phyloP scores from a whole-genome alignment of 2,329 filamentous ascomycete species.

The Monosporascus sp. region DNA sequence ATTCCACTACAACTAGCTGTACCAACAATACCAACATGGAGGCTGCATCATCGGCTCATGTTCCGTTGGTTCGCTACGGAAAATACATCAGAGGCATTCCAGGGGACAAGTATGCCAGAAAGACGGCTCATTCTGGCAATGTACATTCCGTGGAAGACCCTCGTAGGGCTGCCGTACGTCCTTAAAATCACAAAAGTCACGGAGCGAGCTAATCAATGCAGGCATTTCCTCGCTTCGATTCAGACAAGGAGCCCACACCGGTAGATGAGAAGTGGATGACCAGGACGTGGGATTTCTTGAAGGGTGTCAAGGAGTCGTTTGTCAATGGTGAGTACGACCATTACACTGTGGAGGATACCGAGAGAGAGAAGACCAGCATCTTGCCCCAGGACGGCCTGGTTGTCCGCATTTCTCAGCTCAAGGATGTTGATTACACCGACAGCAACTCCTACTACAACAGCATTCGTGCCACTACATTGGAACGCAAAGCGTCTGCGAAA shows the following conservation, averaged over 20 bases:
- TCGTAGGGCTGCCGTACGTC: not conserved
- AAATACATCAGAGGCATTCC: not conserved
- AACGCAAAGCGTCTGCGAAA: not conserved
- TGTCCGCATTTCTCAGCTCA: not conserved
- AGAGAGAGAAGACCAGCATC: not conserved
- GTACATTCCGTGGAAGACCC: not conserved
- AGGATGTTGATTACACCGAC: not conserved
- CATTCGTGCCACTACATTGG: not conserved
- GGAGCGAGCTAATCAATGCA: too few species aligned
- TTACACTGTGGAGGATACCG: not conserved
- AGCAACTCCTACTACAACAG: not conserved
- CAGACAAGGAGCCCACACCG: not conserved
- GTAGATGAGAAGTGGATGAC: not conserved
- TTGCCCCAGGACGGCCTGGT: not conserved
- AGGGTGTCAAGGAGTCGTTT: not conserved
- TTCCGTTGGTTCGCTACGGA: not conserved
- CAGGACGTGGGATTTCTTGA: not conserved
- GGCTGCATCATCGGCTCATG: too few species aligned
- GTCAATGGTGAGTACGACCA: not conserved
- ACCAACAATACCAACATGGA: too few species aligned
- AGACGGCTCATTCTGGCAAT: not conserved
- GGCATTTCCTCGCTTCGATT: not conserved
- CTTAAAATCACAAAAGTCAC: not conserved
- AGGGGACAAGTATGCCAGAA: not conserved
- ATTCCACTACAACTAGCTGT: too few species aligned